These are phyloP conservation scores for Pezicula radicicola DNA, from an alignment of 2,329 filamentous ascomycete species.

Conservation along the genomic window DNA sequence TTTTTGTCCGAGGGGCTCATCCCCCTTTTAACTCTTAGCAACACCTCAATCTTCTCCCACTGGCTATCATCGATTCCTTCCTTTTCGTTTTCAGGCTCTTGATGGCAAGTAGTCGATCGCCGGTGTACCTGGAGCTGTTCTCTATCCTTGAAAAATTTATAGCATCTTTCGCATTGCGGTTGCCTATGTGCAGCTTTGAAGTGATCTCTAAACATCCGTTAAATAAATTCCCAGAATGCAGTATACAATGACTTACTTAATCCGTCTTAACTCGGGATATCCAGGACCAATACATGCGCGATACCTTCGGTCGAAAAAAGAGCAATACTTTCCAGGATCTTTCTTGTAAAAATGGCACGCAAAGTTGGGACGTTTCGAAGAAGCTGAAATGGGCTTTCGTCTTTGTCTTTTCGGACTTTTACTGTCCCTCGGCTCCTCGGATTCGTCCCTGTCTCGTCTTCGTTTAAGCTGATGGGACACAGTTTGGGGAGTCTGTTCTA, in stretches of 20 bases:
- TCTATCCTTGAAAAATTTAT: not conserved
- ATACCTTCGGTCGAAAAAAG: not conserved
- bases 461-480: too few relatives aligned
- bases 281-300: not conserved
- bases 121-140: not conserved
- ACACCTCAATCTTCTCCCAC: not conserved
- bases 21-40: not conserved
- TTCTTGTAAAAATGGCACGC: not conserved
- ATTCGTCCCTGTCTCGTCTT: not conserved
- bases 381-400: not conserved
- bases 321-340: not conserved
- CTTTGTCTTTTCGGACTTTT: not conserved
- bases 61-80: not conserved
- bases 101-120: not conserved
- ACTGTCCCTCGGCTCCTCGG: not conserved
- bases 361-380: not conserved
- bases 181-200: not conserved
- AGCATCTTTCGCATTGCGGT: not conserved
- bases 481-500: too few relatives aligned
- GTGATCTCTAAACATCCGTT: not conserved
- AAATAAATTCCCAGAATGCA: not conserved
- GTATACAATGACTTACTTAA: not conserved
- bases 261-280: not conserved
- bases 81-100: not conserved
- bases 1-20: not conserved